Conservation (phyloP, 805 yeast genomes). For the Scheffersomyces lignosus region DNA sequence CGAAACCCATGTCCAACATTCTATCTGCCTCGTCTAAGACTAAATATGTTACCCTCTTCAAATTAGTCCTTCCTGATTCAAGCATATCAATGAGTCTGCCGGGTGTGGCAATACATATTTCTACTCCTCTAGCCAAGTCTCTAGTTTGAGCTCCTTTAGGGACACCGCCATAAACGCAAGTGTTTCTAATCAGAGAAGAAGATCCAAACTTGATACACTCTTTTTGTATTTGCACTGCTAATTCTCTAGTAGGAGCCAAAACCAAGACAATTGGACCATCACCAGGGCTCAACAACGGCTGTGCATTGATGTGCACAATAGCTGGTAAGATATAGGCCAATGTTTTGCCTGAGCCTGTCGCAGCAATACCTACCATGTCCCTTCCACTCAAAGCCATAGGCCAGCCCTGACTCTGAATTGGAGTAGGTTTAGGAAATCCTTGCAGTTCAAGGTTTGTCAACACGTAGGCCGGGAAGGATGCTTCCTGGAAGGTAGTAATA, state of each 20-base stretch:
- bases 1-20: slow-evolving; percentile 99
- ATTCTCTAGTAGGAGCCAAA: slow-evolving; percentile 97
- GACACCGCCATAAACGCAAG: slow-evolving; percentile 99
- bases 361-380: slow-evolving; percentile 98
- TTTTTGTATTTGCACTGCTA: slow-evolving; percentile 95
- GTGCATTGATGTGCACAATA: slow-evolving; percentile 97
- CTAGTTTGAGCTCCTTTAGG: slow-evolving; percentile 97
- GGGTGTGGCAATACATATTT: slow-evolving; percentile 96
- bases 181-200: slow-evolving; percentile 90
- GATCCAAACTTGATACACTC: slow-evolving; percentile 95
- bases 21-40: slow-evolving; percentile 99
- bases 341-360: slow-evolving; percentile 99
- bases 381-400: slow-evolving; percentile 99
- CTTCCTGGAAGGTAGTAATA: slow-evolving; percentile 88
- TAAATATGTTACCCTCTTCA: slow-evolving; percentile 93
- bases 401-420: slow-evolving; percentile 99
- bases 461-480: slow-evolving; percentile 96
- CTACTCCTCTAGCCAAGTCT: slow-evolving; percentile 92
- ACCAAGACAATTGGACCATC: slow-evolving; percentile 97
- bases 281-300: slow-evolving; percentile 87
- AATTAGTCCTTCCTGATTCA: slow-evolving; percentile 90
- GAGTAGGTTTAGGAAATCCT: slow-evolving; percentile 93
- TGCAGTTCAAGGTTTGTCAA: slow-evolving; percentile 83
- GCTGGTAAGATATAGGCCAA: slow-evolving; percentile 95
- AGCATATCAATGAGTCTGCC: slow-evolving; percentile 98